A percentile compares a stretch with the other conserved stretches of the same genome.
phyloP scores from a whole-genome alignment of 176 grass and related monocot species.

The Leersia perrieri region DNA sequence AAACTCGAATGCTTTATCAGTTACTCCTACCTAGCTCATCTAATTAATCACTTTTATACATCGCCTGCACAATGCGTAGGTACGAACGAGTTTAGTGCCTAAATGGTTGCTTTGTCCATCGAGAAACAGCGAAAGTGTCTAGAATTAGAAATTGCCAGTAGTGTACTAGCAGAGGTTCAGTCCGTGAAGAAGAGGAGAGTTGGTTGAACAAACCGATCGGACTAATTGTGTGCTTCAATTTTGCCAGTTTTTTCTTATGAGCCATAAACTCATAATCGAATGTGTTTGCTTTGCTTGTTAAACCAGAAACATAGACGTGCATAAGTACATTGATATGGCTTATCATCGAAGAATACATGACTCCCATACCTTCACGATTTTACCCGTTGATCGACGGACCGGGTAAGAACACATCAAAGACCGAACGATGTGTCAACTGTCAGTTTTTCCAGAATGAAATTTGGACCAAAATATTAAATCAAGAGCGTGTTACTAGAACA shows the following conservation, averaged over 20 bases:
- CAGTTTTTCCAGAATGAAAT: not conserved
- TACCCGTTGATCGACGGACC: not conserved
- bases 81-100: not conserved
- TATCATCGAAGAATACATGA: not conserved
- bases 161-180: not conserved
- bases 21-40: not conserved
- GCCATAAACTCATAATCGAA: not conserved
- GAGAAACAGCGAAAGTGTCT: not conserved
- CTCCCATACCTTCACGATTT: not conserved
- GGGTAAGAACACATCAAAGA: not conserved
- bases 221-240: not conserved
- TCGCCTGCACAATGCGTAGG: not conserved
- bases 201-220: not conserved
- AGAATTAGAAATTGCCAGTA: not conserved
- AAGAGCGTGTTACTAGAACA: not conserved
- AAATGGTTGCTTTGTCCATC: not conserved
- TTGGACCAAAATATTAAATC: not conserved
- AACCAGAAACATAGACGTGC: not conserved
- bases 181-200: not conserved
- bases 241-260: not conserved
- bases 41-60: not conserved
- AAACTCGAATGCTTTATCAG: too few relatives aligned
- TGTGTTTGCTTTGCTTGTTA: conserved; percentile 41
- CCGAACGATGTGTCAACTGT: not conserved
- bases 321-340: not conserved